Conservation (phyloP, 2,329 filamentous ascomycete species). For the Pseudocercospora cruenta region DNA sequence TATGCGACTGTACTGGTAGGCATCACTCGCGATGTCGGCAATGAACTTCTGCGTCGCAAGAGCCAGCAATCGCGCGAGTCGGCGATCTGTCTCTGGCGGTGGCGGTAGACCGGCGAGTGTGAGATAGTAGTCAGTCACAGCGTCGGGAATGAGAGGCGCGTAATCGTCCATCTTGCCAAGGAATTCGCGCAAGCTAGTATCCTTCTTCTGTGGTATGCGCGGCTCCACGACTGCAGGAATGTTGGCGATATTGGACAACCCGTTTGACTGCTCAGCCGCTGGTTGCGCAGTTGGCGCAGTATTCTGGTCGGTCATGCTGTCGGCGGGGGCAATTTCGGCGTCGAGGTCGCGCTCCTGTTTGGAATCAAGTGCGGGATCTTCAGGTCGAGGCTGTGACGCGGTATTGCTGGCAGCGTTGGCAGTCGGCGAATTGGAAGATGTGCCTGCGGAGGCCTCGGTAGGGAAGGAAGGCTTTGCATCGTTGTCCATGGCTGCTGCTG, state of each 20-base stretch:
- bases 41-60: constrained; percentile 99
- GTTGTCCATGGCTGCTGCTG: constrained; percentile 24
- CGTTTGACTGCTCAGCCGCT: constrained; percentile 80
- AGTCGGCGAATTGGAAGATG: constrained; percentile 12
- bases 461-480: constrained; percentile 5
- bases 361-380: constrained; percentile 43
- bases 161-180: constrained; percentile 97
- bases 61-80: constrained; percentile 88
- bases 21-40: constrained; percentile 93
- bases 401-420: constrained; percentile 12
- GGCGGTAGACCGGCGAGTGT: constrained; percentile 92
- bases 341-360: constrained; percentile 40
- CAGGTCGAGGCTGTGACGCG: constrained; percentile 20
- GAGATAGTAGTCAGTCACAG: constrained; percentile 97
- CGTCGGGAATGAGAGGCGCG: constrained; percentile 97
- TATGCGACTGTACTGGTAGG: constrained; percentile 96
- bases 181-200: constrained; percentile 90
- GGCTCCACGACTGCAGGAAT: constrained; percentile 48
- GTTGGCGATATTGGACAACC: constrained; percentile 57
- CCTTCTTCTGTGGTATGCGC: constrained; percentile 79
- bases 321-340: constrained; percentile 42
- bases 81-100: constrained; percentile 84
- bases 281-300: constrained; percentile 51
- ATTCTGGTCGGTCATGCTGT: constrained; percentile 44
- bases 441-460: constrained; percentile 20